These are phyloP conservation scores for Terfezia boudieri DNA, from an alignment of 495 filamentous ascomycete species.

Conservation along the genomic window DNA sequence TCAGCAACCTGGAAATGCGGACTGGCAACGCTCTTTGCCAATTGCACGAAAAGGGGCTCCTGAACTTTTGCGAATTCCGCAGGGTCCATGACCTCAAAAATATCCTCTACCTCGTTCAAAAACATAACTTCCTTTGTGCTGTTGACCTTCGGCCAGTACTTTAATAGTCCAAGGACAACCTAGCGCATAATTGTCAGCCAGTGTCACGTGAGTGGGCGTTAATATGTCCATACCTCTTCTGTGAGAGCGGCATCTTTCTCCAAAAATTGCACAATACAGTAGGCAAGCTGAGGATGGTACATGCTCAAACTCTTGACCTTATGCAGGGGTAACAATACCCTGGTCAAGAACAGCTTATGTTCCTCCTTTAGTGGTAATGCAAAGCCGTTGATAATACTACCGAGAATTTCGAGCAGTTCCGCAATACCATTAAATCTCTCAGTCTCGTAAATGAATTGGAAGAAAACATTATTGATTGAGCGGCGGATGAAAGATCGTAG, in stretches of 20 bases:
- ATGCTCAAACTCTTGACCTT: constrained; percentile 99
- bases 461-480: constrained; percentile 99
- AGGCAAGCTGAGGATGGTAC: constrained; percentile 97
- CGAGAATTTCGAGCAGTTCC: constrained; percentile 86
- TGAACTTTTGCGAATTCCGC: constrained; percentile 97
- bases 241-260: constrained; percentile 96
- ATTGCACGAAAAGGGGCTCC: constrained; percentile 85
- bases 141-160: constrained; percentile 98
- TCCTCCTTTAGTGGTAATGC: constrained; percentile 94
- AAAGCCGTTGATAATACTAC: constrained; percentile 98
- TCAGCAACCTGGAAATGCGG: constrained; percentile 99
- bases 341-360: constrained; percentile 92
- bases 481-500: constrained; percentile 88
- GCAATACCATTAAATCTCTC: constrained; percentile 97
- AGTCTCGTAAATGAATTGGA: constrained; percentile 98
- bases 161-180: constrained; percentile 83
- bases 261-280: constrained; percentile 97
- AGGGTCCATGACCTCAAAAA: constrained; percentile 99
- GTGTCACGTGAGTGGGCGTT: background rate
- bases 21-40: constrained; percentile 93
- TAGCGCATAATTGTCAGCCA: constrained; percentile 17
- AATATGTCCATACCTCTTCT: constrained; percentile 48
- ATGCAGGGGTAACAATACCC: constrained; percentile 80
- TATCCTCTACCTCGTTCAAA: constrained; percentile 97
- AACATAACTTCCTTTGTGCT: constrained; percentile 99